These are phyloP conservation scores for Eucalyptus albens DNA, from an alignment of 345 rosid species.

Conservation along the genomic window DNA sequence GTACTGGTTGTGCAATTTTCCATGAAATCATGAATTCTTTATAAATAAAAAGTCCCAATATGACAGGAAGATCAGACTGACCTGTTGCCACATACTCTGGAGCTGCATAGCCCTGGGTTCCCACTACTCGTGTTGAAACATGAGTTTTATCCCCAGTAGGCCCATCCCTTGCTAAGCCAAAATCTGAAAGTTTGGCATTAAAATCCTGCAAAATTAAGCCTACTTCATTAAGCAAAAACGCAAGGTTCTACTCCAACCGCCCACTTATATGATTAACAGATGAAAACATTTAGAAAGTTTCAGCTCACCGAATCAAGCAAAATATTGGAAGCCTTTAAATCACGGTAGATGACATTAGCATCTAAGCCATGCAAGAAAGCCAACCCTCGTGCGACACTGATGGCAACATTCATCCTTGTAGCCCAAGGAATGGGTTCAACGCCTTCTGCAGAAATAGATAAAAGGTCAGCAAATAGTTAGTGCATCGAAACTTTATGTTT, in stretches of 20 bases:
- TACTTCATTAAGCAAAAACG: not conserved
- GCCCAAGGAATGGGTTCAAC: constrained; percentile 49
- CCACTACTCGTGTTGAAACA: constrained; percentile 77
- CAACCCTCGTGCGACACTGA: constrained; percentile 45
- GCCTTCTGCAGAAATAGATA: constrained; percentile 17
- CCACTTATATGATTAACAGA: not conserved
- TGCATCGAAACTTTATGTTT: not conserved
- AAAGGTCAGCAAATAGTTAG: not conserved
- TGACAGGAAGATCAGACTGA: not conserved
- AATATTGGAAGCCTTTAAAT: constrained; percentile 62
- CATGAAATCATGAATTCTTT: not conserved
- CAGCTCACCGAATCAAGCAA: constrained; percentile 51
- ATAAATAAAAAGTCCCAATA: not conserved
- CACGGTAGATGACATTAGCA: constrained; percentile 59
- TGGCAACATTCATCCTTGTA: constrained; percentile 34
- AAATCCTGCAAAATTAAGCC: constrained; percentile 31
- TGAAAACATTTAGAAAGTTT: not conserved
- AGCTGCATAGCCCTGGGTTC: constrained; percentile 93
- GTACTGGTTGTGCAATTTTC: not conserved
- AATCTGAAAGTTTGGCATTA: constrained; percentile 82
- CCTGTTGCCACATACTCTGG: constrained; percentile 92
- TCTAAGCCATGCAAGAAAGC: constrained; percentile 49
- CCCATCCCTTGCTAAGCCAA: constrained; percentile 92
- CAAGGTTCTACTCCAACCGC: not conserved
- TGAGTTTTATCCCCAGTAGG: constrained; percentile 87